A percentile compares a stretch with the other conserved stretches of the same genome.
phyloP scores from a whole-genome alignment of 23 red algal species.

The Gracilaria domingensis region DNA sequence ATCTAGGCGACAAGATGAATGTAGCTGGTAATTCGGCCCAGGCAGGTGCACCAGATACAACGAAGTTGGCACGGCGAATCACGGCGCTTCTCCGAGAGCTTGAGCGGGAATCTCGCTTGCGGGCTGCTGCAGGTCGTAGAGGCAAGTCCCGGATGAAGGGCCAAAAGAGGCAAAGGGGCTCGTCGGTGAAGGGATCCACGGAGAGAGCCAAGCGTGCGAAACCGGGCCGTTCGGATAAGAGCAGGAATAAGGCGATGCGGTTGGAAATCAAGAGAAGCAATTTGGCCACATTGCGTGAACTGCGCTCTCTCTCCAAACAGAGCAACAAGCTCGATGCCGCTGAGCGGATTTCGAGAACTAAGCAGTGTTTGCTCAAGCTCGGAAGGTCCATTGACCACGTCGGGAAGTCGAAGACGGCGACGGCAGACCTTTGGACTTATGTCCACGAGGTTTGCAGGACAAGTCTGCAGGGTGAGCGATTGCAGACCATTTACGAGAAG shows the following conservation, averaged over 20 bases:
- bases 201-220: constrained; percentile 15
- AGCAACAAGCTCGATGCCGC: constrained; percentile 58
- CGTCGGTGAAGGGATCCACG: constrained; percentile 21
- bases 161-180: constrained; percentile 36
- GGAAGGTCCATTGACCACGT: constrained; percentile 54
- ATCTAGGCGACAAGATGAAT: constrained; percentile 80
- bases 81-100: constrained; percentile 74
- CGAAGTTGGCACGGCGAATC: constrained; percentile 78
- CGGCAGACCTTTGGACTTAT: constrained; percentile 66
- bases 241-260: constrained; percentile 23
- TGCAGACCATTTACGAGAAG: constrained; percentile 71
- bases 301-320: constrained; percentile 59
- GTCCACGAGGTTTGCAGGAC: constrained; percentile 72
- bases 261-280: constrained; percentile 55
- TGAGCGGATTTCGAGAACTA: constrained; percentile 69
- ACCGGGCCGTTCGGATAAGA: constrained; percentile 7
- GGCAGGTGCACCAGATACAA: constrained; percentile 79
- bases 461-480: constrained; percentile 59
- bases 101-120: constrained; percentile 47
- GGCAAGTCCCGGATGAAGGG: constrained; percentile 30
- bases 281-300: constrained; percentile 62
- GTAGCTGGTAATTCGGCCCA: constrained; percentile 52
- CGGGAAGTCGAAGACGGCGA: constrained; percentile 16
- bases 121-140: constrained; percentile 1
- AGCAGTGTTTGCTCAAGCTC: constrained; percentile 75